Conservation (phyloP, 148 eudicot genomes). For the Gaultheria prostrata region DNA sequence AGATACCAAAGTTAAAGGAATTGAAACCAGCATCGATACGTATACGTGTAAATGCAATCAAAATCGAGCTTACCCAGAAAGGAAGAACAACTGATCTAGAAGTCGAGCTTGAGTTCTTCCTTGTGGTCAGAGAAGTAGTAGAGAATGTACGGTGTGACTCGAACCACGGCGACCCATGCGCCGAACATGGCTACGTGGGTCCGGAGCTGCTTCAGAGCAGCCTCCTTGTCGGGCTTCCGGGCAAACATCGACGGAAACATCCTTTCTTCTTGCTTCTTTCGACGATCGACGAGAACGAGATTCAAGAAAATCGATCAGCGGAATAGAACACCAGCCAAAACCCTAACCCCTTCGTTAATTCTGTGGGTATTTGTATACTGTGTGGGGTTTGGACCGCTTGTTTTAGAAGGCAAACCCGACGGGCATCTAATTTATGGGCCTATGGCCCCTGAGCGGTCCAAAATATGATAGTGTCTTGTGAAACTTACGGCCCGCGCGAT, state of each 20-base stretch:
- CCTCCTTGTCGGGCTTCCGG: slow-evolving; percentile 70
- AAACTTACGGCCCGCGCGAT: too few relatives aligned
- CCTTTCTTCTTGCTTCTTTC: slow-evolving; percentile 21
- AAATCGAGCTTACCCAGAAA: slow-evolving; percentile 1
- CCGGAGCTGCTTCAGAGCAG: slow-evolving; percentile 65
- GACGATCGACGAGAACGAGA: background rate
- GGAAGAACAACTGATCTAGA: slow-evolving; percentile 22
- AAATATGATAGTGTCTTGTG: background rate
- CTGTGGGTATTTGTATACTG: background rate
- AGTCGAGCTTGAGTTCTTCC: slow-evolving; percentile 62
- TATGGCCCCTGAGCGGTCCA: background rate
- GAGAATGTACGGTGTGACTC: slow-evolving; percentile 73
- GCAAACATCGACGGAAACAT: slow-evolving; percentile 81
- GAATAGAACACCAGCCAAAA: background rate
- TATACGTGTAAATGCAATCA: too few relatives aligned
- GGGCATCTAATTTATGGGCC: too few relatives aligned
- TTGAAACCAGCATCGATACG: background rate
- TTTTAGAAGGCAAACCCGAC: background rate
- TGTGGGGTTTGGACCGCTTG: background rate
- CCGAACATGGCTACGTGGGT: slow-evolving; percentile 59
- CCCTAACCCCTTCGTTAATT: slow-evolving; percentile 1
- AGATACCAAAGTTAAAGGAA: background rate
- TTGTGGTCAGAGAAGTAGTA: slow-evolving; percentile 51
- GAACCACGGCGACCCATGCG: slow-evolving; percentile 64
- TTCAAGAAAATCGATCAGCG: background rate